Percentiles rank a stretch among this genome's conserved stretches.
Conservation (phyloP, 345 rosid genomes). For the Dipteronia sinensis region DNA sequence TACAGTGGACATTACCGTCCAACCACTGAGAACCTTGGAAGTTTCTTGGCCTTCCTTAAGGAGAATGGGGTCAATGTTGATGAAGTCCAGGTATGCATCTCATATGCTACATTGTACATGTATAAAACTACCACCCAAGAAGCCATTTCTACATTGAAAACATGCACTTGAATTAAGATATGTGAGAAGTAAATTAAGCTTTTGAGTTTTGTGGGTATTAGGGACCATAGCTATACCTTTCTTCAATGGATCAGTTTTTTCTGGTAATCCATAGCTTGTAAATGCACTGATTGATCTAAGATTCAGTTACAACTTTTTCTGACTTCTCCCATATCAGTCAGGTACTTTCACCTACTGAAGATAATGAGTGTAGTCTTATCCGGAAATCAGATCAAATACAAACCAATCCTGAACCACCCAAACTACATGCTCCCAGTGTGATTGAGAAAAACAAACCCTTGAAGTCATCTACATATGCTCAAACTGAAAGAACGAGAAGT, state of each 20-base stretch:
- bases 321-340: not conserved
- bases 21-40: slow-evolving; percentile 32
- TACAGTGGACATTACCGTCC: slow-evolving; percentile 46
- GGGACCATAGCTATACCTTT: not conserved
- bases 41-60: slow-evolving; percentile 35
- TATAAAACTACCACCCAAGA: not conserved
- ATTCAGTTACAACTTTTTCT: not conserved
- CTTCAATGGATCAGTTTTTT: not conserved
- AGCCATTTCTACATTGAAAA: slow-evolving; percentile 2
- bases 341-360: slow-evolving; percentile 26
- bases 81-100: slow-evolving; percentile 35
- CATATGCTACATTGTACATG: not conserved
- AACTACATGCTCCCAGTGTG: not conserved
- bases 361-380: slow-evolving; percentile 9
- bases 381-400: slow-evolving; percentile 9
- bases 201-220: not conserved
- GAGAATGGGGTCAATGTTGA: slow-evolving; percentile 35
- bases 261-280: not conserved
- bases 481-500: slow-evolving; percentile 18
- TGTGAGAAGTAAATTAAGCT: not conserved
- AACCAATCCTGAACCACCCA: not conserved
- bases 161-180: not conserved
- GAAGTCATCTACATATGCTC: slow-evolving; percentile 6
- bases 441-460: not conserved
- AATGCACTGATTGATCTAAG: not conserved